Percentiles rank a stretch among this genome's conserved stretches.
Evolutionary conservation across 768 basidiomycete genomes (phyloP).

Genomic region (Leccinum incarnatum): DNA sequence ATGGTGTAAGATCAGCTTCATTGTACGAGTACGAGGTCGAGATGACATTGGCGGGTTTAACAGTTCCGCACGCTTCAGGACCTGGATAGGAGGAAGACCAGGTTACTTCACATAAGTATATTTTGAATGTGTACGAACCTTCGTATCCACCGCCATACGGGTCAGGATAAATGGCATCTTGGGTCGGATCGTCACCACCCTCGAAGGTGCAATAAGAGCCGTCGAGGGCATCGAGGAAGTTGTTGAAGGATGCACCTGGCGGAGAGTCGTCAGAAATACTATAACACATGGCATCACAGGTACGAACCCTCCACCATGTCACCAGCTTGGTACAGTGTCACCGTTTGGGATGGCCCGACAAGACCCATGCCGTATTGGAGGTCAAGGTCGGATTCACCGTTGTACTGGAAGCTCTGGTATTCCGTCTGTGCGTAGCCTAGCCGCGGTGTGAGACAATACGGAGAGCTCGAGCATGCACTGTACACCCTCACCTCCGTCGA

Average conservation of each 20-base stretch:
- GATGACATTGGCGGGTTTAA: too few relatives aligned
- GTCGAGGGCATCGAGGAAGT: constrained; percentile 36
- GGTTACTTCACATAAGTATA: too few relatives aligned
- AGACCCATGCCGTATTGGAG: constrained; percentile 32
- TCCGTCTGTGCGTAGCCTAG: background rate
- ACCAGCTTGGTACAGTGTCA: constrained; percentile 33
- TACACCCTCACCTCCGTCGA: constrained; percentile 29
- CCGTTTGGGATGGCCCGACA: constrained; percentile 20
- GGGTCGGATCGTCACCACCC: constrained; percentile 33
- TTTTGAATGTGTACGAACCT: too few relatives aligned
- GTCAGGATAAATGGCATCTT: constrained; percentile 29
- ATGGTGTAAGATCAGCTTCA: too few relatives aligned
- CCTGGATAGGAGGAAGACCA: too few relatives aligned
- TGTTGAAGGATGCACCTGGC: constrained; percentile 29
- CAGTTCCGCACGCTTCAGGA: too few relatives aligned
- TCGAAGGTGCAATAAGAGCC: constrained; percentile 33
- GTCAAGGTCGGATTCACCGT: constrained; percentile 34
- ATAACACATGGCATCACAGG: background rate
- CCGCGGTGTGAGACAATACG: constrained; percentile 3
- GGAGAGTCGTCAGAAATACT: background rate
- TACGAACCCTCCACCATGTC: constrained; percentile 26
- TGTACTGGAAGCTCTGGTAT: constrained; percentile 16
- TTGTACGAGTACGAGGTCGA: too few relatives aligned
- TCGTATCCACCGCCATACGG: background rate
- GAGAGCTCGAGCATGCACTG: background rate